Evolutionary conservation across 2,329 filamentous ascomycete genomes (phyloP).

Genomic region (Apiospora phragmitis): DNA sequence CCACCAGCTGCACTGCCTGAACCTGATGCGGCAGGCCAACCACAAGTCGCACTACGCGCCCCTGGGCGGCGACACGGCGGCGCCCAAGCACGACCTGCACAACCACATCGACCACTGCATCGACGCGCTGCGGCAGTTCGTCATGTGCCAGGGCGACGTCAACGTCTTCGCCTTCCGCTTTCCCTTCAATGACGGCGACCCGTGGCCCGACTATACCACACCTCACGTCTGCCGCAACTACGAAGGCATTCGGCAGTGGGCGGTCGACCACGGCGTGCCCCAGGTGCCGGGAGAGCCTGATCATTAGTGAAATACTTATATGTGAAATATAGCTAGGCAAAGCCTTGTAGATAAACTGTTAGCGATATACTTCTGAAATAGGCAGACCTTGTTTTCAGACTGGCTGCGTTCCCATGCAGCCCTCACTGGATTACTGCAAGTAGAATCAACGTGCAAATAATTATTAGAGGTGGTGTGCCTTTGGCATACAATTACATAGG

Average conservation of each 20-base stretch:
- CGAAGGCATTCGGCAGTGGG: slow-evolving; percentile 51
- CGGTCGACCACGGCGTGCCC: slow-evolving; percentile 49
- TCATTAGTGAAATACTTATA: slow-evolving; percentile 17
- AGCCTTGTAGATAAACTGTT: background rate
- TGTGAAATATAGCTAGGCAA: background rate
- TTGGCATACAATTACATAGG: background rate
- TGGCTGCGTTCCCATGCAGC: background rate
- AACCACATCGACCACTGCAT: slow-evolving; percentile 56
- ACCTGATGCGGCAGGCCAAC: slow-evolving; percentile 47
- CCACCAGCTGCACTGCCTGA: slow-evolving; percentile 55
- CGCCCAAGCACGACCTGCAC: slow-evolving; percentile 40
- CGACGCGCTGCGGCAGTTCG: slow-evolving; percentile 51
- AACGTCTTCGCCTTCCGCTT: slow-evolving; percentile 56
- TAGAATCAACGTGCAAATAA: background rate
- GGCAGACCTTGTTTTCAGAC: background rate
- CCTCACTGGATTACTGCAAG: background rate
- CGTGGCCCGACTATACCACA: slow-evolving; percentile 57
- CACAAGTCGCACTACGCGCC: slow-evolving; percentile 50
- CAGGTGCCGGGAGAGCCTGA: slow-evolving; percentile 31
- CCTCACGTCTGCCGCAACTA: slow-evolving; percentile 56
- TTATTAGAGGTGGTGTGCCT: background rate
- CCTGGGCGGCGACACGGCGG: slow-evolving; percentile 48
- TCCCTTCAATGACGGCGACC: slow-evolving; percentile 45
- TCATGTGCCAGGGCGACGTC: slow-evolving; percentile 57
- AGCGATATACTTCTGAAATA: background rate